Evolutionary conservation across 75 land plant genomes (phyloP), one percentile per base, ranked within the genome.

Genomic region (Isoetes taiwanensis): DNA sequence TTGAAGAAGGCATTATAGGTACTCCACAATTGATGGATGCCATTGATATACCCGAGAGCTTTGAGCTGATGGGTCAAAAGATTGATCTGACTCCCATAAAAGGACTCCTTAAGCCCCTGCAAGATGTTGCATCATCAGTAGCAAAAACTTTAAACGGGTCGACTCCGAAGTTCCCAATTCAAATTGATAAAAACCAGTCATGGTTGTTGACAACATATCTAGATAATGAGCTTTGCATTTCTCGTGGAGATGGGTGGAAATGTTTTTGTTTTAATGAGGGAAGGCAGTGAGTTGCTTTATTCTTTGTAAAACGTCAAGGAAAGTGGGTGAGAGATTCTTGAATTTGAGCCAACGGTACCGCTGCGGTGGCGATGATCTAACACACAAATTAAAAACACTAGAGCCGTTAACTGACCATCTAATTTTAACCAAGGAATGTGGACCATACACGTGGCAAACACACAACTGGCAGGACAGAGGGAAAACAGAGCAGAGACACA

Each of bases 181-280:
- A 72, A 32, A 63, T 52, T 46, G 76, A 60, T 48, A 77, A 58
- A 31, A 83, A 80, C 2, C 74, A 86, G 46, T 90, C 96, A 3
- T 90, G 96, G 96, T 48, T 90, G 38, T 64, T 90, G 27, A 90
- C 96, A 12, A 90, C 96, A 5, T 90, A 77, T 62, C 79, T 90
- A 33, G 93, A 90, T 48, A 72, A 78, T 33, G 96, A 90, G 24
- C 58, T 90, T 0, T 64, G 96, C 26, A 82, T 90, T 56, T 85
- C 96, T n/a, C 72, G 91, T 33, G 93, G 81, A n/a, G 96, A 90
- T 58, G 96, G 76, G 2, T n/a, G 77, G 93, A 52, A 80, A 91
- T 29, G 63, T 90, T 24, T 90, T 90, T 57, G 91, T 90, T 43
- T 78, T 90, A 0, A 37, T 82, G 31, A 90, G 80, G 71, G 96